Evolutionary conservation across 441 rosid species (phyloP).

Genomic region (Gossypium schwendimanii): DNA sequence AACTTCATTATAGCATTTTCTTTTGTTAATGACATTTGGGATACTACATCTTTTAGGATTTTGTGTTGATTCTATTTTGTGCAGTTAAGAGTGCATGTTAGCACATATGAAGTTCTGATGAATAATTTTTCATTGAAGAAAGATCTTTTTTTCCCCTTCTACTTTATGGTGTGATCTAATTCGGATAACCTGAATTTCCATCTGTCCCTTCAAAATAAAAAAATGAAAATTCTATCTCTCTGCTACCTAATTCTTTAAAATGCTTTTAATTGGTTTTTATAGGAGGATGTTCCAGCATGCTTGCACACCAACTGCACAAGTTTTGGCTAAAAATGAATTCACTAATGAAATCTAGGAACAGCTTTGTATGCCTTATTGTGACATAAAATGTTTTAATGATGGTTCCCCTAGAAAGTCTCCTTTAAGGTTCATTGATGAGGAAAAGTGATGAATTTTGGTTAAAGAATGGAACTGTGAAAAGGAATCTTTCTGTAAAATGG

Average conservation of each 20-base stretch:
- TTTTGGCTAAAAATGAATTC: background rate
- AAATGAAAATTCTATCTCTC: background rate
- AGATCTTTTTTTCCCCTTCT: background rate
- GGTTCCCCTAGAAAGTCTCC: background rate
- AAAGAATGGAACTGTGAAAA: slow-evolving; percentile 1
- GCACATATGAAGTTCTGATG: background rate
- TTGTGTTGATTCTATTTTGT: background rate
- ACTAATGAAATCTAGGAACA: slow-evolving; percentile 2
- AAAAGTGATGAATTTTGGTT: slow-evolving; percentile 12
- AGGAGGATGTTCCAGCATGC: background rate
- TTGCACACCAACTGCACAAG: background rate
- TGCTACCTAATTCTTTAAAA: background rate
- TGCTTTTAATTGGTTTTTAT: background rate
- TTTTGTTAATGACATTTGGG: background rate
- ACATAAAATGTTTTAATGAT: background rate
- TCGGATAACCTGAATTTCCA: background rate
- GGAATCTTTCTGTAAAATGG: slow-evolving; percentile 25
- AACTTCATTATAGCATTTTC: background rate
- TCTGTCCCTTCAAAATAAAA: background rate
- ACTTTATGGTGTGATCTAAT: background rate
- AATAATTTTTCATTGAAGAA: background rate
- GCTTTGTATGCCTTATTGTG: background rate
- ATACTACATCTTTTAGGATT: background rate
- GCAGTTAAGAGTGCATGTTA: background rate
- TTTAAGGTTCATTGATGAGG: background rate